Conservation (phyloP, 2,329 filamentous ascomycete genomes). For the Penicillium sp. region DNA sequence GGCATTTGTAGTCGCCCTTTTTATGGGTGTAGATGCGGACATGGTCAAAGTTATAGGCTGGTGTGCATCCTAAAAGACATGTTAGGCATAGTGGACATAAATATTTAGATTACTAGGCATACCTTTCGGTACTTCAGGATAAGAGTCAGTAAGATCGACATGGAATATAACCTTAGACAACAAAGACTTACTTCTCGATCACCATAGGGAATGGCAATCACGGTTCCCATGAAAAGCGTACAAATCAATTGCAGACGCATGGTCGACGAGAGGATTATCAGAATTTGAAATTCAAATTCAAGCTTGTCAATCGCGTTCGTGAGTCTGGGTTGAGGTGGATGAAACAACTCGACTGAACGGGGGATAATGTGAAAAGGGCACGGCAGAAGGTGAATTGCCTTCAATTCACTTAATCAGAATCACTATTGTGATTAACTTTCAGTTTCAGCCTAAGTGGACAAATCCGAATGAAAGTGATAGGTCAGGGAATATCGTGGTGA, state of each 20-base stretch:
- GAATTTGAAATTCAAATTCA: background rate
- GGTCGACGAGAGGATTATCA: background rate
- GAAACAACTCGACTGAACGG: too few relatives aligned
- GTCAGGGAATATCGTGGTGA: background rate
- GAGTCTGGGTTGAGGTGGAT: too few relatives aligned
- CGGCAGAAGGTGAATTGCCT: too few relatives aligned
- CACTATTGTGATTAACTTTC: background rate
- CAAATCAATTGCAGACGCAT: slow-evolving; percentile 12
- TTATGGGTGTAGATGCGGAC: slow-evolving; percentile 11
- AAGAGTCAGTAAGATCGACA: background rate
- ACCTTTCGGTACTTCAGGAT: background rate
- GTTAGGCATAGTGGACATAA: background rate
- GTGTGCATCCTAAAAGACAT: background rate
- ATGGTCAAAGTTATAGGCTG: slow-evolving; percentile 2
- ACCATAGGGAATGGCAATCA: slow-evolving; percentile 7
- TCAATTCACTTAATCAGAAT: too few relatives aligned
- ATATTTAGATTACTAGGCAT: background rate
- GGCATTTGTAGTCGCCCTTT: slow-evolving; percentile 1
- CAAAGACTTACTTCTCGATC: background rate
- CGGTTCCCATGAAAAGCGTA: slow-evolving; percentile 4
- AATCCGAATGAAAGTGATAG: background rate
- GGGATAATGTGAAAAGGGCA: too few relatives aligned
- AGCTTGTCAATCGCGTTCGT: too few relatives aligned
- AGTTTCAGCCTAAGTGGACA: background rate
- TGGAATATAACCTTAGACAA: background rate